A percentile compares a stretch with the other conserved stretches of the same genome.
Conservation (phyloP, 2,329 filamentous ascomycete species). For the Epichloe glyceriae region DNA sequence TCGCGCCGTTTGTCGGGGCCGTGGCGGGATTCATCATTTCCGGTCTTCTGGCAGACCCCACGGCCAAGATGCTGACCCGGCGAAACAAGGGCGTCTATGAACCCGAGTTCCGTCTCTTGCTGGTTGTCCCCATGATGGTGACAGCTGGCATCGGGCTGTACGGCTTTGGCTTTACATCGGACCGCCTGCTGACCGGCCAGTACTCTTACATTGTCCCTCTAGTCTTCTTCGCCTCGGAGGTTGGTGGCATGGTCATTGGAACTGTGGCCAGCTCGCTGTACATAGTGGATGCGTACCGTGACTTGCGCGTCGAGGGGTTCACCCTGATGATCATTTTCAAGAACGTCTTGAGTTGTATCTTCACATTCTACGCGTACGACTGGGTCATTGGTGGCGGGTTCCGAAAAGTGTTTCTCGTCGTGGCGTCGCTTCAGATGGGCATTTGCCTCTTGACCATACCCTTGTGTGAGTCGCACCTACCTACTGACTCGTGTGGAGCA, state of each 20-base stretch:
- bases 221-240: constrained; percentile 72
- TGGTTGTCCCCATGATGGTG: constrained; percentile 72
- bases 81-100: constrained; percentile 75
- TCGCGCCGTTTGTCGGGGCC: constrained; percentile 73
- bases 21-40: constrained; percentile 65
- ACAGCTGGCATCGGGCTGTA: constrained; percentile 69
- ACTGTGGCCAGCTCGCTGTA: constrained; percentile 78
- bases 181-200: constrained; percentile 36
- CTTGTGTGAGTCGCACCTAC: constrained; percentile 49
- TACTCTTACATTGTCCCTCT: constrained; percentile 66
- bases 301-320: constrained; percentile 76
- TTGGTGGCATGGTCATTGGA: constrained; percentile 84
- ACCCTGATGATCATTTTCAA: constrained; percentile 89
- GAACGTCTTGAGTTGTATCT: constrained; percentile 78
- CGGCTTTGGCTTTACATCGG: constrained; percentile 66
- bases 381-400: constrained; percentile 63
- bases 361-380: constrained; percentile 74
- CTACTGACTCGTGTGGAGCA: no score
- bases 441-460: constrained; percentile 65
- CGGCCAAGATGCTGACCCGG: constrained; percentile 55
- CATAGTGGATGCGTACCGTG: constrained; percentile 82
- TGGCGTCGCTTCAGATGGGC: constrained; percentile 65
- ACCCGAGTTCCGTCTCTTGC: constrained; percentile 75
- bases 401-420: constrained; percentile 49
- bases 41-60: constrained; percentile 60